Conservation (phyloP, 331 rosid genomes). For the Erythrophleum ivorense region DNA sequence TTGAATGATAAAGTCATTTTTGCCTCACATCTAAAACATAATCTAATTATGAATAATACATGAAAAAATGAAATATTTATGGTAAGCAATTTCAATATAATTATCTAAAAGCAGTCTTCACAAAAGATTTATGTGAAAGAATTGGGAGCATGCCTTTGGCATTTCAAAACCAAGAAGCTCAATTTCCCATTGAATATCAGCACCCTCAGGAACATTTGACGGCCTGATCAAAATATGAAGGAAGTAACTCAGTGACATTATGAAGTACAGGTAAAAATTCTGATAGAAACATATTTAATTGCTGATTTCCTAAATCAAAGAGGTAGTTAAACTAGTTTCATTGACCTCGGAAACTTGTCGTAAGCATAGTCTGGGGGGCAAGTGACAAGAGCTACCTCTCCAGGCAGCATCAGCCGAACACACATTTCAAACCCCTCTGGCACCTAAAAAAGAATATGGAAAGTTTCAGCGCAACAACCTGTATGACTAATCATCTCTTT, state of each 20-base stretch:
- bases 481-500: conserved; percentile 29
- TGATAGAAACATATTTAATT: conserved; percentile 27
- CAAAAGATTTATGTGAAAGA: conserved; percentile 11
- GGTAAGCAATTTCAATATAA: conserved; percentile 26
- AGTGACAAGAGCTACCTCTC: conserved; percentile 84
- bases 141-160: conserved; percentile 69
- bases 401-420: conserved; percentile 97
- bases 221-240: conserved; percentile 61
- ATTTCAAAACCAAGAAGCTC: conserved; percentile 93
- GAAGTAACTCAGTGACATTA: conserved; percentile 33
- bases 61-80: conserved; percentile 3
- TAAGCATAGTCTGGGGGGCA: conserved; percentile 98
- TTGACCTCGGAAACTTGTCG: conserved; percentile 87
- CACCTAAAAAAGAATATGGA: conserved; percentile 51
- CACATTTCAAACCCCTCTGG: conserved; percentile 96
- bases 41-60: background rate
- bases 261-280: conserved; percentile 4
- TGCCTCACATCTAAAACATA: background rate
- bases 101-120: background rate
- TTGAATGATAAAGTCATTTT: background rate
- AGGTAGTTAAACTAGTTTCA: conserved; percentile 27
- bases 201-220: conserved; percentile 83
- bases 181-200: conserved; percentile 91
- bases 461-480: conserved; percentile 25
- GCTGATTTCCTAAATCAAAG: conserved; percentile 4